Percentiles rank a stretch among this genome's conserved stretches.
Conservation (phyloP, 257 asterid genomes). For the Penstemon davidsonii region DNA sequence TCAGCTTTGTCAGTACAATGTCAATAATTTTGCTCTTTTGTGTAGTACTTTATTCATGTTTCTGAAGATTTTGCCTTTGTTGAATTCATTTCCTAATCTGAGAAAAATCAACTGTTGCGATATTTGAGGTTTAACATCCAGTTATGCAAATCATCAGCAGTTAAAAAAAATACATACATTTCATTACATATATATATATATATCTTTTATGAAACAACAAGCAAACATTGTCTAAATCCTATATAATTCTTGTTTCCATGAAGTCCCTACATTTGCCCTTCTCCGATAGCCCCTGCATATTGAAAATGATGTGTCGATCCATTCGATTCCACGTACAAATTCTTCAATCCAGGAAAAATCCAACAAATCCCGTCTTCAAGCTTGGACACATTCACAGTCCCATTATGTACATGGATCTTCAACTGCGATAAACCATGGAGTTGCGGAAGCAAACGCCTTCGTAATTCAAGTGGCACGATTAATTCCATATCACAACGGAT, state of each 20-base stretch:
- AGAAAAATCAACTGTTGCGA: too few species aligned
- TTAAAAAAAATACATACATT: too few species aligned
- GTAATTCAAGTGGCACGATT: slow-evolving; percentile 29
- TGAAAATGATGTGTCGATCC: slow-evolving; percentile 32
- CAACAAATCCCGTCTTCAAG: slow-evolving; percentile 34
- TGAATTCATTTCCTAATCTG: too few species aligned
- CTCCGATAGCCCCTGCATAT: slow-evolving; percentile 2
- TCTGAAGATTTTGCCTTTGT: too few species aligned
- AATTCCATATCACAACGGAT: slow-evolving; percentile 27
- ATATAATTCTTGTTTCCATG: neutral
- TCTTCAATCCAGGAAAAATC: slow-evolving; percentile 34
- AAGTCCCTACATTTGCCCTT: slow-evolving; percentile 14
- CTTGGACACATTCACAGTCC: slow-evolving; percentile 16
- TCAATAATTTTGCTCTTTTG: too few species aligned
- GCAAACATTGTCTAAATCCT: neutral
- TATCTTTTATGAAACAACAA: too few species aligned
- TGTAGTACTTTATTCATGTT: too few species aligned
- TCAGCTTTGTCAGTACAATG: too few species aligned
- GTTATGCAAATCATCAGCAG: too few species aligned
- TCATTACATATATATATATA: too few species aligned
- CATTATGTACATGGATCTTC: slow-evolving; percentile 30
- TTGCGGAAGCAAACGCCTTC: slow-evolving; percentile 30
- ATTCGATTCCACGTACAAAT: slow-evolving; percentile 27
- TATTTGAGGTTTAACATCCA: too few species aligned
- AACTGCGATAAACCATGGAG: slow-evolving; percentile 27